A percentile compares a stretch with the other conserved stretches of the same genome.
Conservation (phyloP, 805 yeast genomes). For the Barnettozyma siamensis region DNA sequence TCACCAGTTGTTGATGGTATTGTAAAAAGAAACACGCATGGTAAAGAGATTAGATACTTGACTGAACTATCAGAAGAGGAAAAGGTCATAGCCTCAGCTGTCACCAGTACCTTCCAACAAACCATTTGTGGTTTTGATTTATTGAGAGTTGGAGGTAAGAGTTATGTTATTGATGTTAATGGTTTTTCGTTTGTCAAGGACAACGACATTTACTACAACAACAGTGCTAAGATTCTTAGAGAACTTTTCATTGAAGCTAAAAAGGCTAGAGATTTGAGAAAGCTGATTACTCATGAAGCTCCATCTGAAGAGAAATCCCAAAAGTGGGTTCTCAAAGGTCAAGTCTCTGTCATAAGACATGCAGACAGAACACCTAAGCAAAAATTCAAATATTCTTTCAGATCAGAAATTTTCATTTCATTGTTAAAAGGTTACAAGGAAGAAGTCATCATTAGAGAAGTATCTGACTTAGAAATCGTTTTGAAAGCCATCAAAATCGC, state of each 20-base stretch:
- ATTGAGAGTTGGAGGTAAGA: constrained; percentile 78
- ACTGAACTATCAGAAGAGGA: constrained; percentile 76
- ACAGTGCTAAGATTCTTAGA: constrained; percentile 71
- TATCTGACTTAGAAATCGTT: constrained; percentile 78
- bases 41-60: constrained; percentile 89
- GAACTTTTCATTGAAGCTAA: constrained; percentile 65
- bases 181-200: constrained; percentile 98
- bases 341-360: constrained; percentile 88
- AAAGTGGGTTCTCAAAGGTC: constrained; percentile 94
- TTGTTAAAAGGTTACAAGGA: constrained; percentile 90
- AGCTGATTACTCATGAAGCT: constrained; percentile 30
- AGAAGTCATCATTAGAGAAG: constrained; percentile 91
- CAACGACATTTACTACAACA: constrained; percentile 77
- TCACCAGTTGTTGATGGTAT: constrained; percentile 99
- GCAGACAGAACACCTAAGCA: constrained; percentile 99
- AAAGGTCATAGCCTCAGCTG: constrained; percentile 70
- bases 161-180: constrained; percentile 94
- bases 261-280: constrained; percentile 37
- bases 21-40: constrained; percentile 94
- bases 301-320: constrained; percentile 44
- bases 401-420: constrained; percentile 79
- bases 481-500: constrained; percentile 81
- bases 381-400: constrained; percentile 92
- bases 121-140: constrained; percentile 97
- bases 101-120: constrained; percentile 75